Base-by-base conservation (phyloP, 345 rosid species). In the Abelmoschus esculentus region DNA sequence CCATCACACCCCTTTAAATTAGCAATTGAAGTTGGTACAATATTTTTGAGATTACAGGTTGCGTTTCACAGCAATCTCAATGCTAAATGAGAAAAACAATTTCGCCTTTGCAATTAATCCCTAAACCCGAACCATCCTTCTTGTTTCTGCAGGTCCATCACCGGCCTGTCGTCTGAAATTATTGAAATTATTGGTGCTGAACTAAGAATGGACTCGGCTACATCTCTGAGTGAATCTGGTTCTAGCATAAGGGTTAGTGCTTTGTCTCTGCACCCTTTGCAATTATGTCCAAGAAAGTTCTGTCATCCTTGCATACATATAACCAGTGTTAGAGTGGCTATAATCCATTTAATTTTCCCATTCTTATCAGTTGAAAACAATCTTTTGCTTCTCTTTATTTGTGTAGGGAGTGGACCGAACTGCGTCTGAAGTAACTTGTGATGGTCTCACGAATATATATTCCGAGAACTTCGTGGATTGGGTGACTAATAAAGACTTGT, bases 111-210 rank as follows among this genome's bases (percentile, higher is more conserved):
- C 32, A 2, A 31, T 31, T 31, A 31, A 31, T 2, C 32, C 32
- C 32, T 31, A 31, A 31, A 31, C 0, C 4, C 32, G 32, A 31
- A 31, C 32, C 32, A 4, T 46, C 14, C 10, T 58, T 46, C 19
- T 38, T 78, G 72, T 90, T 87, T 97, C 34, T 78, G 73, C 90
- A 90, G 98, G 80, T 85, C 93, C 18, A 73, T 76, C 60, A 83
- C 76, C 40, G 84, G 86, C 74, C 59, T 84, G 54, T 86, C 91
- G 17, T 78, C 81, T 1, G 92, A 88, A 31, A 79, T 76, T 80
- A 74, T 81, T 1, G 92, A 88, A 31, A 79, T 76, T 80, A 74
- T 82, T 36, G 82, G 74, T 15, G 84, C 76, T 58, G 78, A 82
- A 17, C 47, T 68, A 28, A 81, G 81, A 56, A 32, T 67, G 44